phyloP scores from a whole-genome alignment of 1,139 yeast species.

The Taphrina populina region DNA sequence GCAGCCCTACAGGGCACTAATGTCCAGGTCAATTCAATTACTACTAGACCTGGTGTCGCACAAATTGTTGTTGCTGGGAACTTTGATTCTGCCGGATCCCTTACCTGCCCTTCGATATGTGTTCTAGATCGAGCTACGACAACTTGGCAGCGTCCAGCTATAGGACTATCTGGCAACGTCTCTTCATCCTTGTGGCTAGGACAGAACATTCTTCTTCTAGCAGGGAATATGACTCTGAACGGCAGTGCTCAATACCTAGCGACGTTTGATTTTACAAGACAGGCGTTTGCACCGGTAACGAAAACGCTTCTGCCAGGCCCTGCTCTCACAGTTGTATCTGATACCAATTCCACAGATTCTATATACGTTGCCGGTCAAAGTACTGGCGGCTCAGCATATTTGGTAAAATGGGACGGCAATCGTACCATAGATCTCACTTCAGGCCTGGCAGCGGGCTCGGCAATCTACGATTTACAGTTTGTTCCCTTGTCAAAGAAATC shows the following conservation, averaged over 20 bases:
- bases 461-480: constrained; percentile 45
- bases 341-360: constrained; percentile 53
- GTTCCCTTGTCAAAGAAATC: constrained; percentile 41
- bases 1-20: constrained; percentile 45
- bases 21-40: constrained; percentile 55
- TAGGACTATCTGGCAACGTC: constrained; percentile 56
- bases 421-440: constrained; percentile 42
- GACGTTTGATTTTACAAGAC: constrained; percentile 54
- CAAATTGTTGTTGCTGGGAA: constrained; percentile 74
- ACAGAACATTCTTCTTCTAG: constrained; percentile 55
- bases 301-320: constrained; percentile 47
- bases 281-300: constrained; percentile 41
- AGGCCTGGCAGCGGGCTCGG: constrained; percentile 45
- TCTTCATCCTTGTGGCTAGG: constrained; percentile 57
- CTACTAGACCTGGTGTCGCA: constrained; percentile 53
- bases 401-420: constrained; percentile 45
- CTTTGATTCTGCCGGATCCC: constrained; percentile 60
- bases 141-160: constrained; percentile 56
- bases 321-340: constrained; percentile 54
- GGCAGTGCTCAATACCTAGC: constrained; percentile 50
- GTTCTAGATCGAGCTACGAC: constrained; percentile 59
- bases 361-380: constrained; percentile 56
- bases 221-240: constrained; percentile 59
- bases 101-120: constrained; percentile 65
- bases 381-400: constrained; percentile 43